Evolutionary conservation across 371 early-diverging fungal genomes (phyloP).

Genomic region (Chytridium lagenaria): DNA sequence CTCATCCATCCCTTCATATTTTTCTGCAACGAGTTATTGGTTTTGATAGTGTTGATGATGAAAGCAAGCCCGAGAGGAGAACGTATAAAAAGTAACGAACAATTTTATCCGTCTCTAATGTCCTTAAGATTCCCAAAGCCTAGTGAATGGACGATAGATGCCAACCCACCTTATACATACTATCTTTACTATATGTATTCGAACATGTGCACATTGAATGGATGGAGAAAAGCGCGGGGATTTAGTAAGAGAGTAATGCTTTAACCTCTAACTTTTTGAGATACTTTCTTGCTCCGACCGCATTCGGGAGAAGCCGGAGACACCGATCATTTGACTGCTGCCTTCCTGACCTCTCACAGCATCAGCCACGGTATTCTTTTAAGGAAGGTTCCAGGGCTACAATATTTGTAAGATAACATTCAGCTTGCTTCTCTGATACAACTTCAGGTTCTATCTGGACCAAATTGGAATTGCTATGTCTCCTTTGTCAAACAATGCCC

Average conservation of each 20-base stretch:
- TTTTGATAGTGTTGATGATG: slow-evolving; percentile 98
- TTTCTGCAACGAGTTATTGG: slow-evolving; percentile 96
- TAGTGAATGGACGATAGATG: slow-evolving; percentile 71
- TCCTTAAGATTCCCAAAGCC: slow-evolving; percentile 69
- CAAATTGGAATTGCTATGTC: slow-evolving; percentile 99
- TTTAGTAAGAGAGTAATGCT: slow-evolving; percentile 70
- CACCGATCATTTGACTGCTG: slow-evolving; percentile 92
- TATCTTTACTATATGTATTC: slow-evolving; percentile 96
- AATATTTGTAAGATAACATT: slow-evolving; percentile 79
- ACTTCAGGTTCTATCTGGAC: slow-evolving; percentile 78
- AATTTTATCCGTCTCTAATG: not conserved
- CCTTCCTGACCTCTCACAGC: slow-evolving; percentile 89
- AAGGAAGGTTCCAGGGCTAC: slow-evolving; percentile 95
- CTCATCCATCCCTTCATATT: slow-evolving; percentile 89
- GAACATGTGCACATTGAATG: slow-evolving; percentile 87
- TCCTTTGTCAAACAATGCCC: slow-evolving; percentile 97
- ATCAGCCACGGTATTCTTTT: slow-evolving; percentile 97
- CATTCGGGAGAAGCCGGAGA: slow-evolving; percentile 99
- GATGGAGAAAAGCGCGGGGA: slow-evolving; percentile 77
- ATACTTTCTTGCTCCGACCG: slow-evolving; percentile 94
- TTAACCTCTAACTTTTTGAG: slow-evolving; percentile 37
- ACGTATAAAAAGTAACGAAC: slow-evolving; percentile 73
- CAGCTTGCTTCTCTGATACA: not conserved
- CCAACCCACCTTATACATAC: slow-evolving; percentile 98
- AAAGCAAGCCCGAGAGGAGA: slow-evolving; percentile 88